Evolutionary conservation across 176 grass and related monocot species (phyloP).

Genomic region (Avena sativa): DNA sequence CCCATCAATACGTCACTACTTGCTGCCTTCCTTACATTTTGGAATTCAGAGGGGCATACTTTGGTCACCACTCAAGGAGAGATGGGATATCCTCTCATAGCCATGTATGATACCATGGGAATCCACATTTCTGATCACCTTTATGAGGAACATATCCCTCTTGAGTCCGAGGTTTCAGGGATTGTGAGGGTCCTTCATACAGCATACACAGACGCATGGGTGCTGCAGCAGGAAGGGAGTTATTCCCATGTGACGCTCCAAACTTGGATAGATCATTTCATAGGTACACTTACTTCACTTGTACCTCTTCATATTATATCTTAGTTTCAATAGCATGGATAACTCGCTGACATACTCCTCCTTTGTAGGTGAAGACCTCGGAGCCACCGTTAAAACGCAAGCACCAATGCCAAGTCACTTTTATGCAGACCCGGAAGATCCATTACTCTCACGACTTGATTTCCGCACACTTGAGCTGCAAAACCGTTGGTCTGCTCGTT

Average conservation of each 20-base stretch:
- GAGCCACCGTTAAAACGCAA: background rate
- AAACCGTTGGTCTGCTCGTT: background rate
- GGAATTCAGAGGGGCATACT: too few species aligned
- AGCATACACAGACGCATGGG: background rate
- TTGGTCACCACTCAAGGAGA: background rate
- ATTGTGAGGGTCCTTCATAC: background rate
- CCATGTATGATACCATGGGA: background rate
- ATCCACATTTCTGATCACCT: background rate
- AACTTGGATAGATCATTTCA: background rate
- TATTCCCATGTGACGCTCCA: background rate
- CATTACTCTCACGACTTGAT: background rate
- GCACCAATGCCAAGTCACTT: background rate
- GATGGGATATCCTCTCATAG: background rate
- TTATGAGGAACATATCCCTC: background rate
- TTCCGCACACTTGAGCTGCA: background rate
- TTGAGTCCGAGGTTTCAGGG: background rate
- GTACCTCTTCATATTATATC: background rate
- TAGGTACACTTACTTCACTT: background rate
- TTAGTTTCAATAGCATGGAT: background rate
- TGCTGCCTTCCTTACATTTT: too few species aligned
- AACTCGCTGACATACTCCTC: too few species aligned
- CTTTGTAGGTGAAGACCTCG: background rate
- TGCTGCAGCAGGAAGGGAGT: background rate
- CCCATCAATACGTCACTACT: too few species aligned
- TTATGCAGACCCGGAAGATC: background rate